Base-by-base conservation (phyloP, 2,329 filamentous ascomycete genomes). In the Apiospora malaysiana region DNA sequence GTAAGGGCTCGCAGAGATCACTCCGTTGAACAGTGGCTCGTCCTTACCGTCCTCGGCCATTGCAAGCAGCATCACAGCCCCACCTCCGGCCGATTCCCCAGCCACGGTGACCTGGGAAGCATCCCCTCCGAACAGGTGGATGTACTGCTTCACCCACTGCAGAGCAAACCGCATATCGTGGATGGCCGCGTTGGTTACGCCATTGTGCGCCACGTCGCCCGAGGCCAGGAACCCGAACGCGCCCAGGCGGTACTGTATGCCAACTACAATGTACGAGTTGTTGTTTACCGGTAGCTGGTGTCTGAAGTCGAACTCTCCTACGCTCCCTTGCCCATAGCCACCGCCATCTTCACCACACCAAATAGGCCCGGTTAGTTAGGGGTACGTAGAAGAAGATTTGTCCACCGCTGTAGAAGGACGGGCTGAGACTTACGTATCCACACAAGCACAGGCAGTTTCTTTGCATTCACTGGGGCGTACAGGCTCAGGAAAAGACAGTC, bases 21-120 rank as follows among this genome's bases (percentile, higher is more conserved):
- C 73, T 23, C 78, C 85, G 7, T 76, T 79, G 76, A 90, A 90
- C 0, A 90, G 79, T 32, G 82, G 81, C 5, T 82, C 80, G 0
- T 80, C 80, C 10, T 81, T 82, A 1, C 83, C 82, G 16, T 83
- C 83, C 2, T 85, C 83, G 40, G 88, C 85, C 23, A 86, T 81
- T 42, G 85, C 84, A 16, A 85, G 83, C 43, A 87, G 69, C 75
- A 82, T 83, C 2, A 85, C 85, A 3, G 80, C 81, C 0, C 86
- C 87, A 0, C 81, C 88, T 2, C 88, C 88, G 0, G 89, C 87
- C 0, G 84, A 86, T 73, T 87, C 84, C 0, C 88, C 88, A 75
- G 82, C 83, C 37, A 89, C 84, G 0, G 86, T 88, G 1, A 90
- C 85, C n/a, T 85, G 84, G 0, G 71, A 72, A 0, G 83, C 82